phyloP scores from a whole-genome alignment of 2,329 filamentous ascomycete genomes.

The Mycocentrospora acerina region DNA sequence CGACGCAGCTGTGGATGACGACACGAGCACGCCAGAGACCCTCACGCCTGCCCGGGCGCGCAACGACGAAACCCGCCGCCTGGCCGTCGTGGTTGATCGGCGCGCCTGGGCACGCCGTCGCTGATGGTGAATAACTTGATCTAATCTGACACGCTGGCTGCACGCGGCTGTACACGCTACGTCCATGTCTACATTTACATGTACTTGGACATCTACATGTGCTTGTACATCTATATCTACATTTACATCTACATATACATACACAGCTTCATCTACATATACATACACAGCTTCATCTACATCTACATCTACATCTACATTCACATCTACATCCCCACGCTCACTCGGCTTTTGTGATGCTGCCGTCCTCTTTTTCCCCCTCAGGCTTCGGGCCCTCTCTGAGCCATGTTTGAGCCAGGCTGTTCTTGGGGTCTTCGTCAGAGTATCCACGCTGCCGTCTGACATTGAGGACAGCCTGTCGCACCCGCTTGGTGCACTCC shows the following conservation, averaged over 20 bases:
- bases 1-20: slow-evolving; percentile 36
- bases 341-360: slow-evolving; percentile 59
- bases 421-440: slow-evolving; percentile 77
- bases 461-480: slow-evolving; percentile 78
- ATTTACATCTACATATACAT: neutral
- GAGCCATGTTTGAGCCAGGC: slow-evolving; percentile 79
- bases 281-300: no score
- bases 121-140: slow-evolving; percentile 61
- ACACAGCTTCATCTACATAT: no score
- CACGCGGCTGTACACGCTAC: neutral
- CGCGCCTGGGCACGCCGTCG: slow-evolving; percentile 27
- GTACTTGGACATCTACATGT: no score
- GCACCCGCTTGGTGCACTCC: slow-evolving; percentile 76
- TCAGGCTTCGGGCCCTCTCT: slow-evolving; percentile 56
- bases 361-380: slow-evolving; percentile 62
- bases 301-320: slow-evolving; percentile 1
- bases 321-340: neutral
- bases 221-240: slow-evolving; percentile 1
- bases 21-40: slow-evolving; percentile 38
- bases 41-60: slow-evolving; percentile 10
- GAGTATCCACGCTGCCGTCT: slow-evolving; percentile 70
- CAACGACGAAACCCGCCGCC: slow-evolving; percentile 25
- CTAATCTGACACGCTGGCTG: slow-evolving; percentile 57
- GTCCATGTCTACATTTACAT: no score
- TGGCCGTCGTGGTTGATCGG: slow-evolving; percentile 25